Evolutionary conservation across 1,284 basidiomycete species (phyloP), one percentile per base, ranked within the genome.

Genomic region (Tilletia caries): DNA sequence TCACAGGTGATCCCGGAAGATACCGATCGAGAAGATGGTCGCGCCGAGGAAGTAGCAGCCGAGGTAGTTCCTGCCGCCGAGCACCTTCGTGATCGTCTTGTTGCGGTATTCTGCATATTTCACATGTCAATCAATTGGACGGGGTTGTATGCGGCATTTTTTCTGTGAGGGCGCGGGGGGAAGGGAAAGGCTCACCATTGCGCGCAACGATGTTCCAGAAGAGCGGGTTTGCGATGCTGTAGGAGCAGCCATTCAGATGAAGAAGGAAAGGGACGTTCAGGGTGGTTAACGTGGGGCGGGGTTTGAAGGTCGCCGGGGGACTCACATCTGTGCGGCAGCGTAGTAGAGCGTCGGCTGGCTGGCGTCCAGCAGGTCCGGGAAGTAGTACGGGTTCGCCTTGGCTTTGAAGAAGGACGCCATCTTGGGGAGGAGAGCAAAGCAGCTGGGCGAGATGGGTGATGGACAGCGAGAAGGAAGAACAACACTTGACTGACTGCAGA

Each of bases 131-230:
- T 13, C 3, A 18, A 2, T 25, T n/a, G 6, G 50, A 54, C n/a
- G 20, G 37, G 10, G 52, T 8, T 13, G 66, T 48, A 46, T 50
- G 44, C 15, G 15, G 27, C 27, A 33, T 27, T 8, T 27, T 18
- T 37, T 27, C 15, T 25, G 0, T n/a, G 3, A 15, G 25, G 15
- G 44, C 41, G 6, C 48, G n/a, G 2, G 6, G 10, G 65, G 12
- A 50, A 10, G 32, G 65, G 15, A 44, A 20, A 29, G 20, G 85
- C 87, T 69, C 70, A 94, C 94, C 95, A 86, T 95, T 93, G 70
- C 90, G 90, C 32, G 95, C 95, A 43, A 95, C 89, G 72, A 94
- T 89, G 85, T 98, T 98, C 95, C 95, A 98, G 76, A 92, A 95
- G 64, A 69, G 62, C 13, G 70, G 70, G 66, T 71, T 71, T 46